Evolutionary conservation across 805 yeast species (phyloP).

Genomic region (Torulaspora maleeae): DNA sequence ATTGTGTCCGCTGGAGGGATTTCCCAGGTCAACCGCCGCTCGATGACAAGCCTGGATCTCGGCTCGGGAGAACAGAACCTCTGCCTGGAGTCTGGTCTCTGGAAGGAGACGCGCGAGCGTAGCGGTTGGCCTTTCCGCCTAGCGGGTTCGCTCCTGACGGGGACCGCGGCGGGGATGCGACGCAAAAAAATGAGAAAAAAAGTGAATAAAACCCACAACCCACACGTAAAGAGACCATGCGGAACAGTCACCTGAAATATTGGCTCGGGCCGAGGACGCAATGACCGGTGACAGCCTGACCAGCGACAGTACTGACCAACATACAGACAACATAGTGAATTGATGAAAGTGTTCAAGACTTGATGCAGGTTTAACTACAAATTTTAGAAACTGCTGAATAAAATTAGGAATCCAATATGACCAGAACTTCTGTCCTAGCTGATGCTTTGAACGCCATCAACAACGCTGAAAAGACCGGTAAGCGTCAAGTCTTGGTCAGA

Average conservation of each 20-base stretch:
- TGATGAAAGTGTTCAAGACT: too few relatives aligned
- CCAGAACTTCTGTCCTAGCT: constrained; percentile 97
- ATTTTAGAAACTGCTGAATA: neutral
- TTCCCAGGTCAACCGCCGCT: neutral
- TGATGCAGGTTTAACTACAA: neutral
- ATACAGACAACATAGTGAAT: too few relatives aligned
- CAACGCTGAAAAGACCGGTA: constrained; percentile 99
- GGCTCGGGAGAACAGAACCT: neutral
- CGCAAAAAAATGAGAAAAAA: neutral
- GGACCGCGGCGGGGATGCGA: neutral
- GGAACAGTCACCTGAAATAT: constrained; percentile 14
- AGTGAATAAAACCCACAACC: constrained; percentile 2
- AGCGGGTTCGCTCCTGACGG: neutral
- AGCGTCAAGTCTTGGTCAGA: constrained; percentile 97
- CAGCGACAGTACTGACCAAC: too few relatives aligned
- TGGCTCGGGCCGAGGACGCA: constrained; percentile 3
- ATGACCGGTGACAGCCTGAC: neutral
- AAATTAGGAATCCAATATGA: constrained; percentile 51
- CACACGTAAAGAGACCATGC: neutral
- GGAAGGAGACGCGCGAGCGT: neutral
- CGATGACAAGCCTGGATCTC: neutral
- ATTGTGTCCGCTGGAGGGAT: neutral
- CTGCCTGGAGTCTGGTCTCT: neutral
- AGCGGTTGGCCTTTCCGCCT: neutral
- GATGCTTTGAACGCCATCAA: constrained; percentile 97